Evolutionary conservation across 257 asterid genomes (phyloP).

Genomic region (Fraxinus anomala): DNA sequence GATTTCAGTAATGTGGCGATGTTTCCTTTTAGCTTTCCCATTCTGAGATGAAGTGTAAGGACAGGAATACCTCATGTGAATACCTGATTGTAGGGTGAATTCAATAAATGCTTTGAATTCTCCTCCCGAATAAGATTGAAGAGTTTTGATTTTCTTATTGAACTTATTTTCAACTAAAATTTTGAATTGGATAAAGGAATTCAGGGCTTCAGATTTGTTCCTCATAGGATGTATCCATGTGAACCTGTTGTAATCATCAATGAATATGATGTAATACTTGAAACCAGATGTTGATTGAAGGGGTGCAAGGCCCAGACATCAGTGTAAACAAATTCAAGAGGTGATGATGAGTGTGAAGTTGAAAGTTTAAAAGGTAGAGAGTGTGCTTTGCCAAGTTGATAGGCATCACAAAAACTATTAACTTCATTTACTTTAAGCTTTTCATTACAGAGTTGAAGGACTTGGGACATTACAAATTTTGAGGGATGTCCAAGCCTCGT

Average conservation of each 20-base stretch:
- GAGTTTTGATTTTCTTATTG: neutral
- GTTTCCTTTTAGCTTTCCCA: neutral
- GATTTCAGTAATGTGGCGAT: neutral
- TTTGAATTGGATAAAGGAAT: too few species aligned
- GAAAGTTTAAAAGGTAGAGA: neutral
- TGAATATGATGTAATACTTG: neutral
- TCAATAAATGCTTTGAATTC: too few species aligned
- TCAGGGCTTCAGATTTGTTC: neutral
- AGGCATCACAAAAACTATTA: neutral
- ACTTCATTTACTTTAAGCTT: too few species aligned
- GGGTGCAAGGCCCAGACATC: neutral
- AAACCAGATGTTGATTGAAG: neutral
- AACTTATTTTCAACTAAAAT: neutral
- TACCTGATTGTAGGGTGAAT: too few species aligned
- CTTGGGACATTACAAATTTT: neutral
- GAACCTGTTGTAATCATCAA: neutral
- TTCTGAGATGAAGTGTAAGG: neutral
- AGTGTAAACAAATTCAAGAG: neutral
- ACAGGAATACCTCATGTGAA: neutral
- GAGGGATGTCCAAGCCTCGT: neutral
- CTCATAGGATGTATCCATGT: neutral
- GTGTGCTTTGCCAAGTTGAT: neutral
- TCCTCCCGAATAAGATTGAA: neutral
- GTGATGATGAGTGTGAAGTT: neutral
- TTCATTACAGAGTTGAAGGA: too few species aligned